Conservation (phyloP, 2,329 filamentous ascomycete species). For the Botrytis hyacinthi region DNA sequence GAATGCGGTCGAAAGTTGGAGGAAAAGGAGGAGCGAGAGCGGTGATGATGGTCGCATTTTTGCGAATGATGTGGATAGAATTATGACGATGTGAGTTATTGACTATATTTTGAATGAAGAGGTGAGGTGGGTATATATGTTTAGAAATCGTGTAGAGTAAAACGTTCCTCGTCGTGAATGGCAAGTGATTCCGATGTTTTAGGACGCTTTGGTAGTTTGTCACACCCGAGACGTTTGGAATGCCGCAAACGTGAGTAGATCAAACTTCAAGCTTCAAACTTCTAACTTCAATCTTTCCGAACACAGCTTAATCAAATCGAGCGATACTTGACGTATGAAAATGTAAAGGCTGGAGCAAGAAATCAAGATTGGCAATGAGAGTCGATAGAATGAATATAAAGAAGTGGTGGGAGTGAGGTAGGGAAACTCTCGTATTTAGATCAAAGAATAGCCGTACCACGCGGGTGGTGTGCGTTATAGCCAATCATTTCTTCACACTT, state of each 20-base stretch:
- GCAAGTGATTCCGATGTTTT: constrained; percentile 6
- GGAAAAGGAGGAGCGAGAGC: constrained; percentile 21
- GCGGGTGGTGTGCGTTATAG: not conserved
- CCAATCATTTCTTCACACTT: not conserved
- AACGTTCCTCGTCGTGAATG: not conserved
- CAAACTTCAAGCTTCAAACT: not conserved
- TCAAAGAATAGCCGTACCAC: not conserved
- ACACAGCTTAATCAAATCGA: not conserved
- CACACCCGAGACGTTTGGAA: constrained; percentile 4
- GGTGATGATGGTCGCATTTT: constrained; percentile 21
- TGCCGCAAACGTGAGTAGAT: constrained; percentile 1
- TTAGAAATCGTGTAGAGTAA: not conserved
- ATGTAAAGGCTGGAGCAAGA: not conserved
- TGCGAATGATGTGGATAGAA: not conserved
- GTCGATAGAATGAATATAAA: not conserved
- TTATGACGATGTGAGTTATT: not conserved
- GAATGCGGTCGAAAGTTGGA: constrained; percentile 26
- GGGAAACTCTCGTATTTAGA: not conserved
- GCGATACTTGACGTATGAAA: not conserved
- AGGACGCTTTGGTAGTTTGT: not conserved
- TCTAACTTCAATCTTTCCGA: not conserved
- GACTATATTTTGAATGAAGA: not conserved
- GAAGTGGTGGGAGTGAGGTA: not conserved
- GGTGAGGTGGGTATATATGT: not conserved
- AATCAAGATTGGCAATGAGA: not conserved